Percentiles rank a stretch among this genome's conserved stretches.
phyloP scores from a whole-genome alignment of 2,329 filamentous ascomycete species.

The Camillea tinctor region DNA sequence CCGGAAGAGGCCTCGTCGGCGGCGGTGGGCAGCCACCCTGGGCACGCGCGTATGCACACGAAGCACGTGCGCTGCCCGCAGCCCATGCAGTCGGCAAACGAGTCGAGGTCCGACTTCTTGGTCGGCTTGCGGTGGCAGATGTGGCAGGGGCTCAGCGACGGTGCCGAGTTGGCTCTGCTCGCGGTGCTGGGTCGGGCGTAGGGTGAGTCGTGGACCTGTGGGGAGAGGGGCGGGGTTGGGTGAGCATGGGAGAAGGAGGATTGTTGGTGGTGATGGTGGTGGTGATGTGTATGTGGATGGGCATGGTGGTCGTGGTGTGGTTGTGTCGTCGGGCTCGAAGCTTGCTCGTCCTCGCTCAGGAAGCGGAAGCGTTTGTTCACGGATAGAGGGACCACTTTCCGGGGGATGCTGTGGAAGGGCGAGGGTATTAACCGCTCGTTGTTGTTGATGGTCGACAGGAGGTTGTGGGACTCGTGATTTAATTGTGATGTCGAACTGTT shows the following conservation, averaged over 20 bases:
- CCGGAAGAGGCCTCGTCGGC: neutral
- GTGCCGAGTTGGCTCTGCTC: conserved; percentile 17
- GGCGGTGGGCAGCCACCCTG: conserved; percentile 42
- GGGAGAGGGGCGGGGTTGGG: conserved; percentile 6
- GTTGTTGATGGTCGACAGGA: conserved; percentile 24
- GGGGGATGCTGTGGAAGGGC: conserved; percentile 20
- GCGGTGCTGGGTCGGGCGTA: conserved; percentile 8
- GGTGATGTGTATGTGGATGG: neutral
- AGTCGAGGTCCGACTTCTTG: conserved; percentile 64
- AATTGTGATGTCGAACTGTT: conserved; percentile 17
- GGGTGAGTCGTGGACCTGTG: conserved; percentile 3
- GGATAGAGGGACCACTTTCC: conserved; percentile 29
- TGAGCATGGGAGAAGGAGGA: conserved; percentile 28
- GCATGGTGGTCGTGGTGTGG: conserved; percentile 4
- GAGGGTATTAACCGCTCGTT: conserved; percentile 24
- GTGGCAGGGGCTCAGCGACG: conserved; percentile 57
- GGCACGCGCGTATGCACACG: conserved; percentile 66
- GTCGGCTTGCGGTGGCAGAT: conserved; percentile 66
- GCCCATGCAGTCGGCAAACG: conserved; percentile 61
- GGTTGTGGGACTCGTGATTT: conserved; percentile 18
- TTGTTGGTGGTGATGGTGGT: conserved; percentile 15
- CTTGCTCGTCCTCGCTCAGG: conserved; percentile 15
- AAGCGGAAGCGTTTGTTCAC: conserved; percentile 28
- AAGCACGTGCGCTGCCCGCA: conserved; percentile 65
- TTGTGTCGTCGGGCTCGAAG: conserved; percentile 2